These are phyloP conservation scores for Thinopyrum elongatum DNA, from an alignment of 176 grass and related monocot genomes.

Conservation along the genomic window DNA sequence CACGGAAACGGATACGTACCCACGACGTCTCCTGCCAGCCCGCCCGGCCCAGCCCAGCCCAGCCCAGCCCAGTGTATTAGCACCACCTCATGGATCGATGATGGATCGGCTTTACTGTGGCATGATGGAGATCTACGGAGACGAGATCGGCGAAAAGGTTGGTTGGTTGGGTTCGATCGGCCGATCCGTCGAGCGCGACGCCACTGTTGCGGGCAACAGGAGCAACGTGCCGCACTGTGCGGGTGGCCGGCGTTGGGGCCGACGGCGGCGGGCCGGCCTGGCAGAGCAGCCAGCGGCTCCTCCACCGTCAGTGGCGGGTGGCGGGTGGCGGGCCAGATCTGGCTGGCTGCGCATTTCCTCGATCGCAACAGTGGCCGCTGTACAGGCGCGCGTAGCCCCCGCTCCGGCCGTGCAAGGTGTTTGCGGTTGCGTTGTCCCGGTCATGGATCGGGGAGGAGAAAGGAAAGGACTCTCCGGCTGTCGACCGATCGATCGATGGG, in stretches of 20 bases:
- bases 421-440: neutral
- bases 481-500: neutral
- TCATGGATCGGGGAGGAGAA: too few species aligned
- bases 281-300: neutral
- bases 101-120: neutral
- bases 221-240: neutral
- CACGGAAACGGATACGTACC: neutral
- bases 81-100: too few species aligned
- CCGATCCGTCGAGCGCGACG: too few species aligned
- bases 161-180: too few species aligned
- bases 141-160: neutral
- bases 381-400: neutral
- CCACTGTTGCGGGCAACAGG: neutral
- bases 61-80: too few species aligned
- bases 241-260: neutral
- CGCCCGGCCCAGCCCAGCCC: too few species aligned
- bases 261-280: neutral
- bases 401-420: neutral
- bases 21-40: neutral
- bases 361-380: neutral
- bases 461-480: too few species aligned
- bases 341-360: conserved; percentile 12
- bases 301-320: neutral
- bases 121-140: neutral
- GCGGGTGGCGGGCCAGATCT: neutral